phyloP scores from a whole-genome alignment of 257 asterid species.

The Ehretia macrophylla region DNA sequence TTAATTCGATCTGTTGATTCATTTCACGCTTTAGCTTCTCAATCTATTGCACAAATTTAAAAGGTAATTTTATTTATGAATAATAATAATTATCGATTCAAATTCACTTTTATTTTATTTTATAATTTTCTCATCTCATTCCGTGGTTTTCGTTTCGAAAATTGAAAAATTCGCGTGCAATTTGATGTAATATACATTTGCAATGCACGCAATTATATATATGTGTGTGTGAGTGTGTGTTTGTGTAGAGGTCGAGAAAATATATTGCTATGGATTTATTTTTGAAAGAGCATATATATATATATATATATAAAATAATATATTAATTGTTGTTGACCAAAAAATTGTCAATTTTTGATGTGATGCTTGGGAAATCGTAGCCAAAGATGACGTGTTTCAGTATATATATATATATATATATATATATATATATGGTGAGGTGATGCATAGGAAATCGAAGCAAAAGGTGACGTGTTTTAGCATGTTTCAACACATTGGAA shows the following conservation, averaged over 20 bases:
- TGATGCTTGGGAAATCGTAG: slow-evolving; percentile 1
- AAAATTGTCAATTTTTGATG: background rate
- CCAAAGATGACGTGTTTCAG: background rate
- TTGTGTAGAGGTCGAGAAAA: background rate
- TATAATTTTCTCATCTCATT: background rate
- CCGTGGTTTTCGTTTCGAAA: too few species aligned
- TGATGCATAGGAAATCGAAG: slow-evolving; percentile 3
- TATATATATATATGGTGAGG: background rate
- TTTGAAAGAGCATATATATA: background rate
- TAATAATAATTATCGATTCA: too few species aligned
- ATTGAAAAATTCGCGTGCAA: background rate
- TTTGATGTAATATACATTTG: background rate
- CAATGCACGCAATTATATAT: background rate
- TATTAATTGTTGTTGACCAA: too few species aligned
- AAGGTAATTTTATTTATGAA: background rate
- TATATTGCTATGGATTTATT: too few species aligned
- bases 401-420: background rate
- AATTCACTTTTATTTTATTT: background rate
- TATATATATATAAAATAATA: too few species aligned
- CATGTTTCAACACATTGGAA: background rate
- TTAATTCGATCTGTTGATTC: background rate
- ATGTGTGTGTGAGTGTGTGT: background rate
- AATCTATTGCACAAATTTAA: too few species aligned
- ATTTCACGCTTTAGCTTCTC: background rate
- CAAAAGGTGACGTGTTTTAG: background rate